Evolutionary conservation across 2,329 filamentous ascomycete species (phyloP).

Genomic region (Zymoseptoria crescenta): DNA sequence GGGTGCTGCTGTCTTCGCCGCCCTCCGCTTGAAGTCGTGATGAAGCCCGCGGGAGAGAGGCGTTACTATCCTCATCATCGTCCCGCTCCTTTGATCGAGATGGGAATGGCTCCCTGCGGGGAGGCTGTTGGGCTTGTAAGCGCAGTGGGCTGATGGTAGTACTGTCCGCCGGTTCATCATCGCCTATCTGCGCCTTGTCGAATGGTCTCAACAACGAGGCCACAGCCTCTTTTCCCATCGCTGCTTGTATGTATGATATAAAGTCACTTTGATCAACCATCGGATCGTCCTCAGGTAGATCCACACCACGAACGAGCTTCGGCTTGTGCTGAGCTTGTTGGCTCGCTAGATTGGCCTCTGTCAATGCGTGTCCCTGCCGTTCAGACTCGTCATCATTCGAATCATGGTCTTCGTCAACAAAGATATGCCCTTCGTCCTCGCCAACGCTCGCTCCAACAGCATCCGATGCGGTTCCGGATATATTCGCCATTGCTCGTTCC

Average conservation of each 20-base stretch:
- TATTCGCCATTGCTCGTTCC: not conserved
- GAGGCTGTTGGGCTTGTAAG: not conserved
- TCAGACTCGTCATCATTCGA: constrained; percentile 1
- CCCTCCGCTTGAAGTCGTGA: not conserved
- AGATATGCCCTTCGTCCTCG: not conserved
- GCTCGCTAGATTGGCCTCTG: constrained; percentile 27
- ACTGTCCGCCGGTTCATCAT: not conserved
- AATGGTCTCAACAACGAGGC: constrained; percentile 1
- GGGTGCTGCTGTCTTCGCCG: not conserved
- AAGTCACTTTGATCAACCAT: constrained; percentile 23
- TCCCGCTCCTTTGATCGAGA: not conserved
- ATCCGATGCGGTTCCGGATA: not conserved
- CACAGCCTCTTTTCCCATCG: not conserved
- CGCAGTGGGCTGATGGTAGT: not conserved
- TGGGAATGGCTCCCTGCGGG: too few species aligned
- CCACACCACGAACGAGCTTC: constrained; percentile 17
- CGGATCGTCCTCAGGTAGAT: constrained; percentile 26
- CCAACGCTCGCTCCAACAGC: not conserved
- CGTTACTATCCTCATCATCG: not conserved
- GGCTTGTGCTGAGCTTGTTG: constrained; percentile 23
- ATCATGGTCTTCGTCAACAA: not conserved
- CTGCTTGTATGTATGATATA: not conserved
- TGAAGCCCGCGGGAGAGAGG: not conserved
- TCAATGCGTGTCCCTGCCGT: constrained; percentile 17
- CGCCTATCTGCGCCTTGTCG: not conserved